Evolutionary conservation across 805 yeast species (phyloP), one percentile per base, ranked within the genome.

Genomic region (Candida taoyuanica): DNA sequence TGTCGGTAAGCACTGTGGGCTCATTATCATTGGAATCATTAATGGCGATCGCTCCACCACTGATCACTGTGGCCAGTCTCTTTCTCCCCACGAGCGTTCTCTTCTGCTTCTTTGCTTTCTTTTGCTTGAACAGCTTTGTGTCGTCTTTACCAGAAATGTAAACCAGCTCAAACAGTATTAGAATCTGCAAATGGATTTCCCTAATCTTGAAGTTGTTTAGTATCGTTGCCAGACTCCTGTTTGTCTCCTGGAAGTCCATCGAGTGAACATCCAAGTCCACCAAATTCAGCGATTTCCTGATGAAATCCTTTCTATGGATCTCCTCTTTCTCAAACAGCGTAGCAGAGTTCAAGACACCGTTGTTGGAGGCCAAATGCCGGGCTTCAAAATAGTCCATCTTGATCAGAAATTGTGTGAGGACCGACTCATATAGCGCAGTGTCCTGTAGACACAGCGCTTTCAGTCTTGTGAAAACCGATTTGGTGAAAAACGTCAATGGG

Each of bases 151-250:
- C 55, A 40, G 62, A 52, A 9, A 59, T 33, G 17, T 54, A 45
- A 3, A 76, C 53, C 4, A 74, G 39, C 46, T 78, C 83, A 29
- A 77, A 47, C 3, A 73, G 44, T 1, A 75, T 43, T 2, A 78
- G 47, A 0, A 75, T 59, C 49, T 78, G 83, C 23, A 78, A 50
- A 44, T 76, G 80, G 1, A 78, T 71, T 45, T 77, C 83, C 25
- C 81, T 58, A 3, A 72, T 61, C 44, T 76, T 77, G 41, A 76
- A 58, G 27, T 68, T 65, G 27, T 61, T 53, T 3, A 64, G 50
- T 1, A 71, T 42, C 13, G 58, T 63, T 1, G 49, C 49, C 1
- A 60, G 29, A 7, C 52, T 46, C 18, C 59, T 59, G 31, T 60
- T 56, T 4, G 53, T 50, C 18, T 50, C 53, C n/a, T 42, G 40